phyloP scores from a whole-genome alignment of 2,329 filamentous ascomycete species.

The Cercospora nicotianae region DNA sequence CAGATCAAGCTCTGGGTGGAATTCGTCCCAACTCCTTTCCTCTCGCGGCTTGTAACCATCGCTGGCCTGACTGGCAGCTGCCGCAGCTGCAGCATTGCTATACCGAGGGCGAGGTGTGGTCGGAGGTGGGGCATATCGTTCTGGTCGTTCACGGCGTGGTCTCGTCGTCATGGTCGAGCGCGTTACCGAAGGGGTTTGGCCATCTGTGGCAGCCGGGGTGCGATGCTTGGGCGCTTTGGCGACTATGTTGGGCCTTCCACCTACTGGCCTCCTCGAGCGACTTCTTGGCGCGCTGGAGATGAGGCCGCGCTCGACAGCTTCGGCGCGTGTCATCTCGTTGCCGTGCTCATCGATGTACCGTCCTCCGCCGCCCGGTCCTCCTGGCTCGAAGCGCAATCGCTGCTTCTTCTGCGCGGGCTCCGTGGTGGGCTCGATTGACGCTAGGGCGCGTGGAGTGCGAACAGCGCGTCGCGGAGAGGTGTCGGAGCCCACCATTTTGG shows the following conservation, averaged over 20 bases:
- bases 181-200: conserved; percentile 19
- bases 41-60: conserved; percentile 97
- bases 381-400: conserved; percentile 70
- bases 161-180: conserved; percentile 34
- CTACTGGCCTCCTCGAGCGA: conserved; percentile 2
- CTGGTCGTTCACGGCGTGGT: conserved; percentile 35
- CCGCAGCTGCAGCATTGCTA: conserved; percentile 83
- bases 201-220: conserved; percentile 4
- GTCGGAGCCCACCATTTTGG: conserved; percentile 32
- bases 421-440: conserved; percentile 36
- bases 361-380: conserved; percentile 81
- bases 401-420: conserved; percentile 50
- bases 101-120: conserved; percentile 65
- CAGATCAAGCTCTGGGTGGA: conserved; percentile 92
- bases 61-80: conserved; percentile 82
- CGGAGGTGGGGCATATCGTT: conserved; percentile 42
- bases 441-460: conserved; percentile 33
- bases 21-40: conserved; percentile 96
- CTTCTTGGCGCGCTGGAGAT: conserved; percentile 12
- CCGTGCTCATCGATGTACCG: conserved; percentile 75
- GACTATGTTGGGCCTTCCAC: conserved; percentile 11
- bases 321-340: conserved; percentile 53
- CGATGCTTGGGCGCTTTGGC: conserved; percentile 13
- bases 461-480: conserved; percentile 33
- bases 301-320: conserved; percentile 43